phyloP scores from a whole-genome alignment of 805 yeast species.

The Starmerella vitae region DNA sequence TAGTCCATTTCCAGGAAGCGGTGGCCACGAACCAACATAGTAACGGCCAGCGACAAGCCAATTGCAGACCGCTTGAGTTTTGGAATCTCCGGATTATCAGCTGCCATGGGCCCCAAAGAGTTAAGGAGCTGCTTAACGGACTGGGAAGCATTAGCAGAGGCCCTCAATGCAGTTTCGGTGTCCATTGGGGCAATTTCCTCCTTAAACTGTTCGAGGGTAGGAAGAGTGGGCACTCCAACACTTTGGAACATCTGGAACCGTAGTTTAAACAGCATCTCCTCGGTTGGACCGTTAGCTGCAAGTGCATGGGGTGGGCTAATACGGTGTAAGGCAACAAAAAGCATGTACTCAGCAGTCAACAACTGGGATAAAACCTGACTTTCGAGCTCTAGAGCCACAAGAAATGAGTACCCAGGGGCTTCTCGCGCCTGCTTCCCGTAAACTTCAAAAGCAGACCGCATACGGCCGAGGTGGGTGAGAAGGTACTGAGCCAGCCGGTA shows the following conservation, averaged over 20 bases:
- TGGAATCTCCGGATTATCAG: conserved; percentile 16
- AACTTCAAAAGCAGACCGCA: conserved; percentile 25
- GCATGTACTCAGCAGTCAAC: conserved; percentile 24
- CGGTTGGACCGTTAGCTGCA: conserved; percentile 5
- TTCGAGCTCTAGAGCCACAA: conserved; percentile 25
- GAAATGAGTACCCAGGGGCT: conserved; percentile 17
- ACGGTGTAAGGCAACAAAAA: conserved; percentile 18
- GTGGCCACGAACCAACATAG: conserved; percentile 6
- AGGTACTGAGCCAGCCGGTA: conserved; percentile 35
- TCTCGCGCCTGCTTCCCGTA: conserved; percentile 13
- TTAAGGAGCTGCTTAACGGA: conserved; percentile 12
- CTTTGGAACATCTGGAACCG: conserved; percentile 70
- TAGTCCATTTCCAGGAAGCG: conserved; percentile 18
- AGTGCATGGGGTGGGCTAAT: conserved; percentile 15
- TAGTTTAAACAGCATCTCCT: conserved; percentile 35
- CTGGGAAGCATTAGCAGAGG: conserved; percentile 18
- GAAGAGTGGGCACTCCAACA: conserved; percentile 63
- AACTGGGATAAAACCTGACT: conserved; percentile 24
- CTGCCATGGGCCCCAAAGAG: conserved; percentile 15
- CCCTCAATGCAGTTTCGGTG: conserved; percentile 18
- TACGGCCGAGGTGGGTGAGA: conserved; percentile 34
- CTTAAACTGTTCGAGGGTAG: conserved; percentile 33
- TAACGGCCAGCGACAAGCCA: conserved; percentile 17
- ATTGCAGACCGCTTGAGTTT: conserved; percentile 18
- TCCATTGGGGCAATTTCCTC: conserved; percentile 15